phyloP scores from a whole-genome alignment of 345 rosid genomes.

The Camelina neglecta region DNA sequence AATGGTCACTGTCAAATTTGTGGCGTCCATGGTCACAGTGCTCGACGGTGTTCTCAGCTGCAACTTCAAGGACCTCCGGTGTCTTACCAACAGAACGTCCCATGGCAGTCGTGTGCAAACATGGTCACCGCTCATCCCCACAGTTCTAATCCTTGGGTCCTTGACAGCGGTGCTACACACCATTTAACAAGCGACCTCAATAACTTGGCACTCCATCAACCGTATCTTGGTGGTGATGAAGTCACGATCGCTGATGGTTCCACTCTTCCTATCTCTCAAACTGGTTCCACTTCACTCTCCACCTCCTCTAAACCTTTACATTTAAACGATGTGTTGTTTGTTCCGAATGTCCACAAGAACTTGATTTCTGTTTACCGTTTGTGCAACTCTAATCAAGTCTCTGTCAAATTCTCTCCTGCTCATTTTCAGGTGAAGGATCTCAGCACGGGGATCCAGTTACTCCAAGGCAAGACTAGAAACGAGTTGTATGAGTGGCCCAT shows the following conservation, averaged over 20 bases:
- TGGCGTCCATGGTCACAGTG: too few relatives aligned
- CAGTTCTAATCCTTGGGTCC: background rate
- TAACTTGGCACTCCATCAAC: background rate
- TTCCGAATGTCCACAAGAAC: background rate
- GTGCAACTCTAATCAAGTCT: background rate
- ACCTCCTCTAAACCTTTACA: too few relatives aligned
- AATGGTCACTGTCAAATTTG: too few relatives aligned
- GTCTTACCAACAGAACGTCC: too few relatives aligned
- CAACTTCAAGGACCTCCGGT: too few relatives aligned
- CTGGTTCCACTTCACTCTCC: background rate
- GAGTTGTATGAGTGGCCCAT: background rate
- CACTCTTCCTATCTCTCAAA: background rate
- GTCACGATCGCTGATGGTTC: background rate
- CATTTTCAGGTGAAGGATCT: background rate
- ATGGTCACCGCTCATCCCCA: too few relatives aligned
- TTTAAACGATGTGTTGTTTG: background rate
- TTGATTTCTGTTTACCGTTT: background rate
- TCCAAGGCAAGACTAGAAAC: background rate
- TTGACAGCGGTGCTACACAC: background rate
- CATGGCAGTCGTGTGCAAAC: background rate
- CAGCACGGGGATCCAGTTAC: background rate
- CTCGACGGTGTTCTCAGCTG: too few relatives aligned
- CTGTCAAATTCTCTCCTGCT: background rate
- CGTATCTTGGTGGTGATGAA: background rate
- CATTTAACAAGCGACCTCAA: background rate